Base-by-base conservation (phyloP, 768 basidiomycete genomes). In the Tremella mesenterica region DNA sequence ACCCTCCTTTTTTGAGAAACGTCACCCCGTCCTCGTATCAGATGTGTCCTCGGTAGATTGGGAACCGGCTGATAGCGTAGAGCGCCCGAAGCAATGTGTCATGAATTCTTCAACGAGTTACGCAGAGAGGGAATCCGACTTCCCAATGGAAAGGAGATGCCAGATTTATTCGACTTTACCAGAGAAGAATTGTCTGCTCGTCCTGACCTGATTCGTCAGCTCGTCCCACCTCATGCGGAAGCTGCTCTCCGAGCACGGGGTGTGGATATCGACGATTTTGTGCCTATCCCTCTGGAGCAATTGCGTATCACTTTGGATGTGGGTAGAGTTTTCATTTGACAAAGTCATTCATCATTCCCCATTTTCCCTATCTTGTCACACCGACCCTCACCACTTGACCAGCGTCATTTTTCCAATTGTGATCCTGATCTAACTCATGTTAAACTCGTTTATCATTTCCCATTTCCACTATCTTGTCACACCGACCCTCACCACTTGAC, bases 91-190 rank as follows among this genome's bases (percentile, higher is more conserved):
- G 68, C 72, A 9, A 58, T 75, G 41, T 69, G 67, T 33, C 73
- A 74, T 55, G 83, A 87, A 25, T 92, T 97, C 85, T 99, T 99
- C 73, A 92, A 97, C 70, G 95, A 99, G 75, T 75, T 99, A 64
- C 83, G 89, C 58, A 80, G 80, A 38, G 88, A 92, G 70, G 90
- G 88, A 0, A 86, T 88, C 41, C 82, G 84, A 75, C 88, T 99
- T 88, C 91, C 92, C 7, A 95, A 92, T 63, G 92, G 95, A 57
- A 92, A 89, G 74, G 89, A 93, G 48, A 88, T 96, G 76, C 95
- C 95, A 1, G 80, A 81, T 29, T 76, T 99, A 60, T 97, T 99
- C 75, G 82, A 99, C 77, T 96, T 95, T 72, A 89, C 91, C 52
- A 83, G 86, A 59, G 93, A 95, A 77, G 95, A 99, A 77, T 81